These are phyloP conservation scores for Radiomyces spectabilis DNA, from an alignment of 192 early-diverging fungal species.

Conservation along the genomic window DNA sequence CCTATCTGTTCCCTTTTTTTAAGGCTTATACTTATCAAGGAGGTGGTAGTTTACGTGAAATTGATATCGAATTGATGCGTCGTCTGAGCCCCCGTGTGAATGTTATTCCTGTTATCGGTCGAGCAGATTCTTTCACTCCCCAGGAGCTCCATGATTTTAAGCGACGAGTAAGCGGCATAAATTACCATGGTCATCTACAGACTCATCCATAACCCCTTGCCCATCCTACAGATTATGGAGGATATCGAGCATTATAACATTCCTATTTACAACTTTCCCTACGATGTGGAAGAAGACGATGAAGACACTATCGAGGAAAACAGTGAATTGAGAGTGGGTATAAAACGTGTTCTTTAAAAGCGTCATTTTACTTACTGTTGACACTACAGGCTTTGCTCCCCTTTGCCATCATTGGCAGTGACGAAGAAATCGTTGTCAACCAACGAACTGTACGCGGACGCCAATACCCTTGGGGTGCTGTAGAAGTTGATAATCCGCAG, in stretches of 20 bases:
- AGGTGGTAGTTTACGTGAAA: constrained; percentile 72
- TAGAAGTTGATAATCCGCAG: constrained; percentile 94
- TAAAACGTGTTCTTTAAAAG: neutral
- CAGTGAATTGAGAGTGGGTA: constrained; percentile 69
- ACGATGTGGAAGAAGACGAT: constrained; percentile 90
- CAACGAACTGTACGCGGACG: constrained; percentile 89
- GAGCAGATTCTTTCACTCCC: constrained; percentile 87
- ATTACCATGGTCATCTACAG: constrained; percentile 27
- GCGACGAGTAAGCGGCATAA: constrained; percentile 40
- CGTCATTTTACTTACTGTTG: neutral
- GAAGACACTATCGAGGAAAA: constrained; percentile 99
- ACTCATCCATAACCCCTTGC: constrained; percentile 22
- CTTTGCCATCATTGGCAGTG: constrained; percentile 94
- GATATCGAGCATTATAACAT: constrained; percentile 95
- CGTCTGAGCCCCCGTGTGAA: constrained; percentile 88
- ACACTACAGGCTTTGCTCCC: constrained; percentile 60
- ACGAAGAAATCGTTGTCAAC: constrained; percentile 77
- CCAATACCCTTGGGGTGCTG: constrained; percentile 93
- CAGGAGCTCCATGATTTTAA: constrained; percentile 85
- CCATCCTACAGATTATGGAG: constrained; percentile 67
- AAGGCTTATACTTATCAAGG: neutral
- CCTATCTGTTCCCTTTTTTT: constrained; percentile 1
- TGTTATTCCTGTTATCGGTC: constrained; percentile 94
- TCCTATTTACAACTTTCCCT: constrained; percentile 97
- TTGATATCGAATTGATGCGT: constrained; percentile 92